phyloP scores from a whole-genome alignment of 2,329 filamentous ascomycete genomes.

The Alternaria consortialis region DNA sequence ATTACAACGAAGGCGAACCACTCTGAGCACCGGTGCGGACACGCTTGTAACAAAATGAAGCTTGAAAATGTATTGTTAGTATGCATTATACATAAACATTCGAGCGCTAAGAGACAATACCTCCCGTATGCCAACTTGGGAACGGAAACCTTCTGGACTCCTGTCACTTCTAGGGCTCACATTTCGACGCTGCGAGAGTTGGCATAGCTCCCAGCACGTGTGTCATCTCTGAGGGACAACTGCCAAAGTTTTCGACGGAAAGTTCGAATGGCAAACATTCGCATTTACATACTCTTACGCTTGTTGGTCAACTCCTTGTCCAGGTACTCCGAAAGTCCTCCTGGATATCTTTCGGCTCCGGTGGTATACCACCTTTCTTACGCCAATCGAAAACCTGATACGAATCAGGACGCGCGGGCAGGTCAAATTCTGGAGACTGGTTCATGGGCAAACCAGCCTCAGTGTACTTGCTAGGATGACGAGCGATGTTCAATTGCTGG shows the following conservation, averaged over 20 bases:
- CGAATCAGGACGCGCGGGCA: neutral
- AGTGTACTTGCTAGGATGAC: slow-evolving; percentile 2
- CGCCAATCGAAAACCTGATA: slow-evolving; percentile 11
- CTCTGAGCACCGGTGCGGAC: neutral
- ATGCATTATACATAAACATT: neutral
- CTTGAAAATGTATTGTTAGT: neutral
- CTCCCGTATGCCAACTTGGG: neutral
- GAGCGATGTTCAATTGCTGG: slow-evolving; percentile 3
- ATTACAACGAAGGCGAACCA: neutral
- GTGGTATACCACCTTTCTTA: neutral
- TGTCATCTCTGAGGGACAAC: neutral
- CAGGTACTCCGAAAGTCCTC: neutral
- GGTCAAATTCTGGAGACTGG: neutral
- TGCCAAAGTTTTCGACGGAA: neutral
- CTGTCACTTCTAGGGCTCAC: neutral
- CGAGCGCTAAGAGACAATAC: neutral
- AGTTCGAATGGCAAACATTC: neutral
- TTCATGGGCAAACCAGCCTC: neutral
- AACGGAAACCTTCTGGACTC: neutral
- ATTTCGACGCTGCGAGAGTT: neutral
- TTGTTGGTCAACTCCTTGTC: neutral
- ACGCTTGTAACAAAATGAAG: neutral
- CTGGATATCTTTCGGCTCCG: neutral
- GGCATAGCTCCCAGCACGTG: neutral
- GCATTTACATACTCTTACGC: neutral